These are phyloP conservation scores for Angophora floribunda DNA, from an alignment of 345 rosid genomes.

Conservation along the genomic window DNA sequence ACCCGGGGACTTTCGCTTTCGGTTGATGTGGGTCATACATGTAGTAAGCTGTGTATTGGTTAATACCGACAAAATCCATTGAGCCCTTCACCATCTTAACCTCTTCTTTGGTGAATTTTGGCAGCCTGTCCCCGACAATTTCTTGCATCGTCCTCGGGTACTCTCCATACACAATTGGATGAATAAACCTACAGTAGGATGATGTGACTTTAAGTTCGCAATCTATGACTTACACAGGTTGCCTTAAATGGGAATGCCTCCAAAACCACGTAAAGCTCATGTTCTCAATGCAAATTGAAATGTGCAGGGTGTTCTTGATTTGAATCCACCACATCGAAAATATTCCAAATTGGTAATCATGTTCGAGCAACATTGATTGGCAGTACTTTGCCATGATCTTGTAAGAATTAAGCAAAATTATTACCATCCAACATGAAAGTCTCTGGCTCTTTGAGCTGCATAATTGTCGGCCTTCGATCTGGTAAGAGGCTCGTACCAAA, in stretches of 20 bases:
- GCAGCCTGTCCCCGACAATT: slow-evolving; percentile 71
- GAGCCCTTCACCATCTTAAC: slow-evolving; percentile 88
- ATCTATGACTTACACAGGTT: neutral
- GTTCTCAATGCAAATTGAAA: neutral
- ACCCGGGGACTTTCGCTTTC: slow-evolving; percentile 42
- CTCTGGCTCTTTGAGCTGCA: slow-evolving; percentile 96
- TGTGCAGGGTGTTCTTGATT: neutral
- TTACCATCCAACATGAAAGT: slow-evolving; percentile 96
- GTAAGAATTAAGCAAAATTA: neutral
- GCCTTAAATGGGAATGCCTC: neutral
- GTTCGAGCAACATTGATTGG: neutral
- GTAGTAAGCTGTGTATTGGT: slow-evolving; percentile 83
- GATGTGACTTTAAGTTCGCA: neutral
- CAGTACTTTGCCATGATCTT: neutral
- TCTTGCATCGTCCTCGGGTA: slow-evolving; percentile 84
- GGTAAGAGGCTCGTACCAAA: slow-evolving; percentile 96
- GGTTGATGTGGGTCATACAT: slow-evolving; percentile 43
- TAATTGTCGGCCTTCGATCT: slow-evolving; percentile 69
- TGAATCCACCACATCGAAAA: neutral
- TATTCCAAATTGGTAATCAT: neutral
- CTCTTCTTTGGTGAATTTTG: slow-evolving; percentile 69
- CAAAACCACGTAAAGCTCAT: neutral
- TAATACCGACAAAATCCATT: slow-evolving; percentile 81
- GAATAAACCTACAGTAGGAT: slow-evolving; percentile 53
- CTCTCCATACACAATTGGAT: slow-evolving; percentile 85